phyloP scores from a whole-genome alignment of 495 filamentous ascomycete species.

The Symbiotaphrina buchneri region DNA sequence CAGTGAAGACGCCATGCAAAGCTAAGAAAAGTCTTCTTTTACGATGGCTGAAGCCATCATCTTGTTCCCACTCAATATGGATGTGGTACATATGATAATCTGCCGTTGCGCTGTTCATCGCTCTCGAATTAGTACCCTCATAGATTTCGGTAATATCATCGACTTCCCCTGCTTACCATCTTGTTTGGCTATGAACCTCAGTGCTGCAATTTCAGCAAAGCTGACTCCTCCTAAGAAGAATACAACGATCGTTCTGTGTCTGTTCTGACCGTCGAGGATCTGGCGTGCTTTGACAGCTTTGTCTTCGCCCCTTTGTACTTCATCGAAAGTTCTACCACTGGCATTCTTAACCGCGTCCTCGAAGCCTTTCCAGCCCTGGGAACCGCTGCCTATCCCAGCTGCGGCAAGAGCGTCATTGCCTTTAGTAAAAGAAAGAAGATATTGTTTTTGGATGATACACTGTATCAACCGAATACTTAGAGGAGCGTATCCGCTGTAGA shows the following conservation, averaged over 20 bases:
- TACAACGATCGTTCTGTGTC: conserved; percentile 69
- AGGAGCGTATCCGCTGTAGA: conserved; percentile 92
- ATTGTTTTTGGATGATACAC: conserved; percentile 77
- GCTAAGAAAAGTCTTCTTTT: conserved; percentile 41
- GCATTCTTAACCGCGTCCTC: conserved; percentile 75
- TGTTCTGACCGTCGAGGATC: conserved; percentile 47
- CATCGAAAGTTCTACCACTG: conserved; percentile 71
- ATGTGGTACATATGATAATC: conserved; percentile 81
- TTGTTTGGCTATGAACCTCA: conserved; percentile 81
- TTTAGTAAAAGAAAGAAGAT: conserved; percentile 44
- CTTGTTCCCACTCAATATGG: conserved; percentile 68
- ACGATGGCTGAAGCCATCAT: conserved; percentile 82
- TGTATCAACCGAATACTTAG: conserved; percentile 89
- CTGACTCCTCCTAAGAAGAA: conserved; percentile 91
- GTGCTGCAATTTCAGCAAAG: conserved; percentile 85
- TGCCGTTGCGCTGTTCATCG: conserved; percentile 31
- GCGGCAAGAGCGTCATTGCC: conserved; percentile 21
- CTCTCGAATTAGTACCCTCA: too few relatives aligned
- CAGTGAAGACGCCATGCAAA: too few relatives aligned
- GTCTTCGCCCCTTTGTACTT: conserved; percentile 82
- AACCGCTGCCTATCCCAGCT: conserved; percentile 28
- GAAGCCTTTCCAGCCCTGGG: conserved; percentile 75
- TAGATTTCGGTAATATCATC: too few relatives aligned
- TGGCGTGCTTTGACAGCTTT: conserved; percentile 78
- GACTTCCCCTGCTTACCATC: too few relatives aligned